phyloP scores from a whole-genome alignment of 2,329 filamentous ascomycete species.

The Colletotrichum gloeosporioides region DNA sequence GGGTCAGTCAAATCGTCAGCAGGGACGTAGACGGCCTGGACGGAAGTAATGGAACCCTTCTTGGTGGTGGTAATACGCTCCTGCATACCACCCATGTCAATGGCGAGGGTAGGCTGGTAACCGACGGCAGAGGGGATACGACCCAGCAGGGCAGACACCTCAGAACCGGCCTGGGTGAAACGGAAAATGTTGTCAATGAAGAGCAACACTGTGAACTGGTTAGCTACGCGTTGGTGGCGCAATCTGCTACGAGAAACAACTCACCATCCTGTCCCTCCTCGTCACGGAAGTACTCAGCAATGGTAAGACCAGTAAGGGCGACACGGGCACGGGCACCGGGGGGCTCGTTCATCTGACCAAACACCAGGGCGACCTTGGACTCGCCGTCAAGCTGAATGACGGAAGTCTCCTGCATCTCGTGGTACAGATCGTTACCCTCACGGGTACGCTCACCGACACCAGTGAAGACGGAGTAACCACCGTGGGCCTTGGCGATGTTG shows the following conservation, averaged over 20 bases:
- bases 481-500: conserved; percentile 99
- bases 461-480: conserved; percentile 99
- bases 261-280: conserved; percentile 83
- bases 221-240: conserved; percentile 22
- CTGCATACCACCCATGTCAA: conserved; percentile 99
- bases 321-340: conserved; percentile 99
- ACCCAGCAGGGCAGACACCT: conserved; percentile 98
- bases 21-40: conserved; percentile 99
- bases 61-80: conserved; percentile 99
- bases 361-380: conserved; percentile 98
- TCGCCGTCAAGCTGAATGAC: conserved; percentile 99
- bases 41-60: conserved; percentile 99
- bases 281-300: conserved; percentile 84
- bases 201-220: conserved; percentile 74
- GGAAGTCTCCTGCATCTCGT: conserved; percentile 99
- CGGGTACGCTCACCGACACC: conserved; percentile 99
- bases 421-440: conserved; percentile 99
- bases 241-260: conserved; percentile 30
- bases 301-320: conserved; percentile 86
- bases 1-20: conserved; percentile 99
- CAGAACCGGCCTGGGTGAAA: conserved; percentile 99
- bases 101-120: conserved; percentile 98
- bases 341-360: conserved; percentile 99
- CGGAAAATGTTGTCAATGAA: conserved; percentile 99
- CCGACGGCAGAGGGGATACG: conserved; percentile 99